phyloP scores from a whole-genome alignment of 345 rosid genomes.

The Heritiera fomes region DNA sequence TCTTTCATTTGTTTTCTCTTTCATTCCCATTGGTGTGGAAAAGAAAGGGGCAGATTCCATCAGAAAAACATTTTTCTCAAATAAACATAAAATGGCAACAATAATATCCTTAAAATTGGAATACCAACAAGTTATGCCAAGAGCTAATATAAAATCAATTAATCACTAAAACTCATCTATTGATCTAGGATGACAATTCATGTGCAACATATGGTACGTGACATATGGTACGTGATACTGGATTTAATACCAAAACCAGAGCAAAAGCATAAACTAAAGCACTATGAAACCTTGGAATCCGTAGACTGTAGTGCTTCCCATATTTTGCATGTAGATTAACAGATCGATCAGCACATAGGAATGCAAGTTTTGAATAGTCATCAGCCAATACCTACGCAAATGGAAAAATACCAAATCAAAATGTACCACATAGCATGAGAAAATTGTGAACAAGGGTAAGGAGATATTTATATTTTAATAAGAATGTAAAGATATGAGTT shows the following conservation, averaged over 20 bases:
- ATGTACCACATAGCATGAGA: constrained; percentile 10
- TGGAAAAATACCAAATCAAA: constrained; percentile 16
- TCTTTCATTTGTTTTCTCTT: too few relatives aligned
- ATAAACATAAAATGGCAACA: not conserved
- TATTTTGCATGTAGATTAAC: constrained; percentile 83
- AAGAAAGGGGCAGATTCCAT: not conserved
- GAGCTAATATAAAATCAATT: not conserved
- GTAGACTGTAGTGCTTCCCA: constrained; percentile 76
- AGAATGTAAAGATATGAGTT: not conserved
- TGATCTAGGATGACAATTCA: not conserved
- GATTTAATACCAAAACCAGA: not conserved
- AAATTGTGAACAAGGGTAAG: not conserved
- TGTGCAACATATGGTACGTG: not conserved
- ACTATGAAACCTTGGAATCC: constrained; percentile 75
- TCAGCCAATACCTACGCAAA: constrained; percentile 43
- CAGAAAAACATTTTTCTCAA: not conserved
- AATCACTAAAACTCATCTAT: not conserved
- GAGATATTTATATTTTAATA: not conserved
- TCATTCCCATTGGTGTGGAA: too few relatives aligned
- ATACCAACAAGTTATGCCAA: not conserved
- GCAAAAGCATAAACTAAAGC: constrained; percentile 9
- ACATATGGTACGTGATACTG: not conserved
- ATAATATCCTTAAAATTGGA: not conserved
- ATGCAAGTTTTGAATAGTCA: constrained; percentile 93
- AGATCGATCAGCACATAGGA: constrained; percentile 89